Conservation (phyloP, 2,329 filamentous ascomycete genomes). For the Arthrobotrys sphaeroides region DNA sequence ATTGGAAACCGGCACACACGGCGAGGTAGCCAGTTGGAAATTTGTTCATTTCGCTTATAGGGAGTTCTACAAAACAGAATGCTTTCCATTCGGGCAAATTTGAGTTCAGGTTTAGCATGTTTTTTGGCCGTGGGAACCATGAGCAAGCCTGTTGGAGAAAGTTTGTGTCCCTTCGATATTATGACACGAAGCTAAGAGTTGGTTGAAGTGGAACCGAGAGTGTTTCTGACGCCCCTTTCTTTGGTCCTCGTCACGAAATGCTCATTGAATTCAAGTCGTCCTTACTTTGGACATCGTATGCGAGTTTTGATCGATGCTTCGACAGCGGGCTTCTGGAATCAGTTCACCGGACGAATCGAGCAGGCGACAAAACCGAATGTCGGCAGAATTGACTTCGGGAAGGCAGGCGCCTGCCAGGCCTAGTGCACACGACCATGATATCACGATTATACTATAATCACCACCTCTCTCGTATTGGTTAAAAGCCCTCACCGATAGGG, state of each 20-base stretch:
- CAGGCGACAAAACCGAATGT: not conserved
- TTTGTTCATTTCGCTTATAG: slow-evolving; percentile 18
- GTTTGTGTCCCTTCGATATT: not conserved
- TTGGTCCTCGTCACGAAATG: slow-evolving; percentile 11
- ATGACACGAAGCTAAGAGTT: slow-evolving; percentile 11
- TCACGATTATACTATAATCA: slow-evolving; percentile 20
- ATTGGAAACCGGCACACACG: slow-evolving; percentile 10
- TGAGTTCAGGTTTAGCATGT: slow-evolving; percentile 14
- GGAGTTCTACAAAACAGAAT: slow-evolving; percentile 10
- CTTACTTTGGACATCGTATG: not conserved
- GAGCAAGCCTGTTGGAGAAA: not conserved
- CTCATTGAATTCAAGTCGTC: slow-evolving; percentile 5
- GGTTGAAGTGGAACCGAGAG: slow-evolving; percentile 9
- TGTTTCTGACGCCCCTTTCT: slow-evolving; percentile 18
- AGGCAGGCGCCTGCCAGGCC: slow-evolving; percentile 16
- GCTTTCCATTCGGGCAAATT: slow-evolving; percentile 1
- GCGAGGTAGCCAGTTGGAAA: slow-evolving; percentile 17
- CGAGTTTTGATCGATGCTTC: slow-evolving; percentile 3
- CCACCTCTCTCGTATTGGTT: slow-evolving; percentile 34
- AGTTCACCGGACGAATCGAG: slow-evolving; percentile 8
- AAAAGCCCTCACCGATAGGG: slow-evolving; percentile 14
- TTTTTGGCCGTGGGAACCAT: slow-evolving; percentile 9
- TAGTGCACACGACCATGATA: slow-evolving; percentile 27
- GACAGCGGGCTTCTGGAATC: not conserved
- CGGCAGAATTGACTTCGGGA: slow-evolving; percentile 13